Percentiles rank a stretch among this genome's conserved stretches.
Evolutionary conservation across 371 early-diverging fungal genomes (phyloP).

Genomic region (Lichtheimia corymbifera): DNA sequence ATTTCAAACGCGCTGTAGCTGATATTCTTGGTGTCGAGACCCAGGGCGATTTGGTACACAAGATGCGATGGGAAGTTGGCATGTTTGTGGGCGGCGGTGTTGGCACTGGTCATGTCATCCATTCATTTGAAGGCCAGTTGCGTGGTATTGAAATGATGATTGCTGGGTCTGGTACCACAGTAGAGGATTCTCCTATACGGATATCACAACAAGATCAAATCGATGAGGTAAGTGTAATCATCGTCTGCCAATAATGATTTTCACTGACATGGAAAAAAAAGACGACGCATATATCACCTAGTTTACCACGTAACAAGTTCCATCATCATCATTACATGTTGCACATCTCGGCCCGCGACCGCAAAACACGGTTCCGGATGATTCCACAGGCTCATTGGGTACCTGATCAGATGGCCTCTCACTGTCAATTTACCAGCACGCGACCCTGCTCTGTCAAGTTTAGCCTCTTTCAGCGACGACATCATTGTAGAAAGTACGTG

Average conservation of each 20-base stretch:
- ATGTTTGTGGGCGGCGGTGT: slow-evolving; percentile 50
- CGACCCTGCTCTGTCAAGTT: slow-evolving; percentile 19
- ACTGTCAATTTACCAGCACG: slow-evolving; percentile 33
- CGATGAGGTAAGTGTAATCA: not conserved
- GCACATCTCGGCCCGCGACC: slow-evolving; percentile 27
- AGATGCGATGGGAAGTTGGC: slow-evolving; percentile 47
- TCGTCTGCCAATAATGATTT: not conserved
- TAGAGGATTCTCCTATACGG: slow-evolving; percentile 1
- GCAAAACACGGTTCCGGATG: slow-evolving; percentile 26
- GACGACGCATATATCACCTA: slow-evolving; percentile 10
- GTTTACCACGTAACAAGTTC: slow-evolving; percentile 22
- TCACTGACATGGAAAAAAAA: not conserved
- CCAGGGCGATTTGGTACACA: slow-evolving; percentile 36
- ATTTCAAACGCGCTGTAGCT: slow-evolving; percentile 28
- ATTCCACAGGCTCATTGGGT: slow-evolving; percentile 38
- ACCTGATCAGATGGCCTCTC: slow-evolving; percentile 32
- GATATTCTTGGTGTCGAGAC: slow-evolving; percentile 36
- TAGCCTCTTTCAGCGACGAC: slow-evolving; percentile 36
- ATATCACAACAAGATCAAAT: not conserved
- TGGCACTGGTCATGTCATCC: slow-evolving; percentile 47
- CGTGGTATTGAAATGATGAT: slow-evolving; percentile 46
- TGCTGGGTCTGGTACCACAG: slow-evolving; percentile 39
- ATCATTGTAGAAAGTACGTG: slow-evolving; percentile 42
- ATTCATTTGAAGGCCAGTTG: slow-evolving; percentile 30
- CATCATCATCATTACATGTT: slow-evolving; percentile 38